Base-by-base conservation (phyloP, 129 eudicot species). In the Sambucus nigra region DNA sequence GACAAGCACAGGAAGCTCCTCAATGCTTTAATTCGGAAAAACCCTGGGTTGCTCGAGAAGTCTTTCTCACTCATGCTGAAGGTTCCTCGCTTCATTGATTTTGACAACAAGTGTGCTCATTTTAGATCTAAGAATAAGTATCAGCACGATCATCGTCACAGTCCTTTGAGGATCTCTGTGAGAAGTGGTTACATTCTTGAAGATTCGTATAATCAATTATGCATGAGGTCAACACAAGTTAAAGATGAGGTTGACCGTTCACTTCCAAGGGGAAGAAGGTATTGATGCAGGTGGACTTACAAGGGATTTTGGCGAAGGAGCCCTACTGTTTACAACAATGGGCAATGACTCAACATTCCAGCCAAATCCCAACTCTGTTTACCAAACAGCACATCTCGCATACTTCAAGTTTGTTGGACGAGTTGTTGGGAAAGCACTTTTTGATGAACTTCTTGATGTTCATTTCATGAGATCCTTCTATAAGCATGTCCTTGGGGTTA, bases 261-360 rank as follows among this genome's bases (percentile, higher is more conserved):
- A 92, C 50, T 92, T 92, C 52, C 99, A 92, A 75, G 96, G 96
- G 55, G 99, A 92, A 63, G 99, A 92, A 73, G 99, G 99, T 23
- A 92, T 92, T 20, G 99, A 92, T 75, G 99, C 99, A 0, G 99
- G 99, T 75, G 99, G 99, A 17, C 91, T 92, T 58, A 92, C 99
- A 8, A 83, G 99, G 72, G 99, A 92, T 63, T 92, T 92, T 51
- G 99, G 86, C 59, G 86, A 80, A 66, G 96, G 99, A 58, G 96
- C 99, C 15, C 68, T 92, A 60, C 73, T 92, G 7, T 92, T 92
- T 56, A 92, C 99, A 9, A 92, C 96, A 10, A 96, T 92, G 45
- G 99, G 99, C 66, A 92, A 82, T 63, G 94, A 92, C 9, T 65
- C 96, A 25, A 92, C 99, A 9, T 92, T 92, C 59, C 99, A 92